Evolutionary conservation across 2,329 filamentous ascomycete species (phyloP).

Genomic region (Pseudocercospora musae): DNA sequence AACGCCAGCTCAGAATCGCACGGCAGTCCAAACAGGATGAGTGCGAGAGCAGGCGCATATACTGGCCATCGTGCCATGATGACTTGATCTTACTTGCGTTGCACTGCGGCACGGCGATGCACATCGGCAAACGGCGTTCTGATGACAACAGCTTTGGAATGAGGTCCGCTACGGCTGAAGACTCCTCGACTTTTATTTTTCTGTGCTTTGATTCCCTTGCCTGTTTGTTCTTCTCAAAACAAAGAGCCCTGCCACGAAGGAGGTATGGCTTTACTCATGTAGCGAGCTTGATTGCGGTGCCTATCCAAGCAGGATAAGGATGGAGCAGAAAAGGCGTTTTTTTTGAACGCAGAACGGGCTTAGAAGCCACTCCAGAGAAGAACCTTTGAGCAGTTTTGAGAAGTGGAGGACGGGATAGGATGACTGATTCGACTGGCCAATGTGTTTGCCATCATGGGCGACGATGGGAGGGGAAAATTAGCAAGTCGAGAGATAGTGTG

Average conservation of each 20-base stretch:
- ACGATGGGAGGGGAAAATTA: neutral
- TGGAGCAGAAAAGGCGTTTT: neutral
- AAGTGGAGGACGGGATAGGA: neutral
- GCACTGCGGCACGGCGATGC: neutral
- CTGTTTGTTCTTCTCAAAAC: neutral
- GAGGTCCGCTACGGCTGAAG: neutral
- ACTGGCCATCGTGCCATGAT: slow-evolving; percentile 30
- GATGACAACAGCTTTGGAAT: neutral
- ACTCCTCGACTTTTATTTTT: neutral
- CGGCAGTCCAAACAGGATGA: slow-evolving; percentile 32
- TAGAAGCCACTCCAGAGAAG: neutral
- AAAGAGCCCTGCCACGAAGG: neutral
- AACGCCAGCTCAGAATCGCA: slow-evolving; percentile 31
- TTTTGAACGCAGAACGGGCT: neutral
- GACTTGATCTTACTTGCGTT: neutral
- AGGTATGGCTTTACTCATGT: neutral
- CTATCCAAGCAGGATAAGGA: neutral
- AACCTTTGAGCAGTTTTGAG: neutral
- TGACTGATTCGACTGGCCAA: neutral
- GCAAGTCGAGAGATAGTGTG: neutral
- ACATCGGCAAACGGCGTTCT: neutral
- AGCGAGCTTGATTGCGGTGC: neutral
- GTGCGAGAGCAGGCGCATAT: slow-evolving; percentile 25
- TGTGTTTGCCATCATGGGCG: neutral
- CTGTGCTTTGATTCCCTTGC: neutral